phyloP scores from a whole-genome alignment of 345 rosid species.

The Salix exigua region DNA sequence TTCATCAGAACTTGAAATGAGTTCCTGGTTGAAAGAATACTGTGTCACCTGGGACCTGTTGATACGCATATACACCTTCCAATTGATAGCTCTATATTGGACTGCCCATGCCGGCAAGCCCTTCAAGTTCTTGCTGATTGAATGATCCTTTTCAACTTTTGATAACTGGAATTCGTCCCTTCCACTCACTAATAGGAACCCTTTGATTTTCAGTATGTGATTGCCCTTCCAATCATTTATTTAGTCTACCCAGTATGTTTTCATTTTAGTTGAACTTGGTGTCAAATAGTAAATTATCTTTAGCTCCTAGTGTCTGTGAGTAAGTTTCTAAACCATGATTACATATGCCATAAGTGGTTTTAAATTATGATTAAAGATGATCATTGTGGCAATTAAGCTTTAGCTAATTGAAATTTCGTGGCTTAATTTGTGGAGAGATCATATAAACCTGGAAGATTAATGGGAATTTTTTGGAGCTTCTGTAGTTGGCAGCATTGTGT shows the following conservation, averaged over 20 bases:
- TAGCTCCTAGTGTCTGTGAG: neutral
- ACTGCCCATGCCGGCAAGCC: constrained; percentile 20
- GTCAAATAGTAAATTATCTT: neutral
- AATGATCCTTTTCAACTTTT: neutral
- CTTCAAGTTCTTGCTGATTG: neutral
- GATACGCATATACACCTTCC: constrained; percentile 2
- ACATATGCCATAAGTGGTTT: neutral
- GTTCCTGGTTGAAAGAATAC: neutral
- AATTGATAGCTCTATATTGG: neutral
- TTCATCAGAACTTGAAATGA: constrained; percentile 2
- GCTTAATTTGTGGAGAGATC: neutral
- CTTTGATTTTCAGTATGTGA: neutral
- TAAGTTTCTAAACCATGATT: neutral
- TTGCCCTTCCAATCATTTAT: neutral
- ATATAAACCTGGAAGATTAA: neutral
- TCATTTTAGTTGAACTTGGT: neutral
- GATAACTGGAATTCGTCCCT: neutral
- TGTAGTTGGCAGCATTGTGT: constrained; percentile 12
- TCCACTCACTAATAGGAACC: neutral
- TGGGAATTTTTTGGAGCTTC: constrained; percentile 2
- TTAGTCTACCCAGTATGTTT: neutral
- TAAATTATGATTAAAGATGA: neutral
- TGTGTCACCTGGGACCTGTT: neutral
- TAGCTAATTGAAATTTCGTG: neutral
- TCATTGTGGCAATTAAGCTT: neutral